Conservation (phyloP, 495 filamentous ascomycete genomes). For the Penicillium robsamsonii region DNA sequence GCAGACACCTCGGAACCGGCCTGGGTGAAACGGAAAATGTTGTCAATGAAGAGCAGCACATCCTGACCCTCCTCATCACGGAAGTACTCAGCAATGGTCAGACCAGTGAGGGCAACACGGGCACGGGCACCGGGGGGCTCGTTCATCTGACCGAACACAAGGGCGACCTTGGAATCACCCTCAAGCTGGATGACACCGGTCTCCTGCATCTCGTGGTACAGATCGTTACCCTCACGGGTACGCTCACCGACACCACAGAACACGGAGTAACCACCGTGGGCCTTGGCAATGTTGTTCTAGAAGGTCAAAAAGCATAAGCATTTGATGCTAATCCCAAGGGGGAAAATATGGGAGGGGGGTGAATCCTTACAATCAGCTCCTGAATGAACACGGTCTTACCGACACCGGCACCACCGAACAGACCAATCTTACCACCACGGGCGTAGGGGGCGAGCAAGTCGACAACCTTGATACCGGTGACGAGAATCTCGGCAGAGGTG, state of each 20-base stretch:
- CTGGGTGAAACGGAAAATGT: slow-evolving; percentile 99
- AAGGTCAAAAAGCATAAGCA: not conserved
- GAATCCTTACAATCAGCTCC: slow-evolving; percentile 81
- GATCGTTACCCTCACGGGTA: slow-evolving; percentile 99
- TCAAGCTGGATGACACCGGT: slow-evolving; percentile 99
- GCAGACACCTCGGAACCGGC: slow-evolving; percentile 99
- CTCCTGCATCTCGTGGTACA: slow-evolving; percentile 99
- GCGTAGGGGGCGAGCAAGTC: slow-evolving; percentile 97
- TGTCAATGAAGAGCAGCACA: slow-evolving; percentile 99
- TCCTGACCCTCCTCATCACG: slow-evolving; percentile 97
- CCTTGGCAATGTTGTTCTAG: slow-evolving; percentile 99
- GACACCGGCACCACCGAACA: slow-evolving; percentile 99
- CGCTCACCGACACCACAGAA: slow-evolving; percentile 99
- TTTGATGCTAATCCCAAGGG: not conserved
- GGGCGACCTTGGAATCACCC: slow-evolving; percentile 97
- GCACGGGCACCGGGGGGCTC: slow-evolving; percentile 99
- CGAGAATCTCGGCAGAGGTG: slow-evolving; percentile 90
- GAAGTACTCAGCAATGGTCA: slow-evolving; percentile 93
- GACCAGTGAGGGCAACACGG: slow-evolving; percentile 96
- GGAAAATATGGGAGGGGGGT: slow-evolving; percentile 1
- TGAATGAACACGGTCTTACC: slow-evolving; percentile 99
- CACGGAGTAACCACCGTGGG: slow-evolving; percentile 99
- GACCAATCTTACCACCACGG: slow-evolving; percentile 99
- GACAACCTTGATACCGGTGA: slow-evolving; percentile 99
- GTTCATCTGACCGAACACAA: slow-evolving; percentile 99